A percentile compares a stretch with the other conserved stretches of the same genome.
Conservation (phyloP, 148 eudicot species). For the Rhododendron molle region DNA sequence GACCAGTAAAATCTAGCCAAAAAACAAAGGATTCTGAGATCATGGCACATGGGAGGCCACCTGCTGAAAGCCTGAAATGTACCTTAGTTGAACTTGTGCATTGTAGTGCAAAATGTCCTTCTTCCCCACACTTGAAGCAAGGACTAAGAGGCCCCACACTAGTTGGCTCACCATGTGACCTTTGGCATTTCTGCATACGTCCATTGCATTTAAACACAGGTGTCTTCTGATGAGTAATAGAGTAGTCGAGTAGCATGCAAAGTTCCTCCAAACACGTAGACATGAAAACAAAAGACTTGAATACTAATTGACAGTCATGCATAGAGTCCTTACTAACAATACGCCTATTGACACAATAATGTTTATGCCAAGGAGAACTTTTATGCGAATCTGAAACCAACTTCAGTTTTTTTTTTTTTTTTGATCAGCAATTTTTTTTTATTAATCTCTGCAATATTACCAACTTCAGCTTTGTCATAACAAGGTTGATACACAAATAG, state of each 20-base stretch:
- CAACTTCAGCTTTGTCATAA: neutral
- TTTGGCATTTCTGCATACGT: conserved; percentile 39
- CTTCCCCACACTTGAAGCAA: conserved; percentile 63
- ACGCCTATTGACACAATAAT: neutral
- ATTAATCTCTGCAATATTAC: too few species aligned
- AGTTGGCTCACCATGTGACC: conserved; percentile 38
- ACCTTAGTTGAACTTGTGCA: conserved; percentile 19
- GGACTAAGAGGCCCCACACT: conserved; percentile 36
- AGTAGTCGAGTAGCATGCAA: neutral
- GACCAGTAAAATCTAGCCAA: neutral
- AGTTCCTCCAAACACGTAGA: neutral
- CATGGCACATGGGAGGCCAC: neutral
- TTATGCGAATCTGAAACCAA: neutral
- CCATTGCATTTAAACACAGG: neutral
- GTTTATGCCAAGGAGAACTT: neutral
- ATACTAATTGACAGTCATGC: neutral
- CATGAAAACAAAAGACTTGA: neutral
- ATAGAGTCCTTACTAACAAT: neutral
- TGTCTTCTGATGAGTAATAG: neutral
- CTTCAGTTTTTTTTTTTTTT: neutral
- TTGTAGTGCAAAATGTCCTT: conserved; percentile 18
- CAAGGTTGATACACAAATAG: neutral
- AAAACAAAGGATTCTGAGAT: neutral
- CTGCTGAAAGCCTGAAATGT: conserved; percentile 9
- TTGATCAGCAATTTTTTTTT: too few species aligned